Conservation (phyloP, 345 rosid species). For the Erucastrum elatum region DNA sequence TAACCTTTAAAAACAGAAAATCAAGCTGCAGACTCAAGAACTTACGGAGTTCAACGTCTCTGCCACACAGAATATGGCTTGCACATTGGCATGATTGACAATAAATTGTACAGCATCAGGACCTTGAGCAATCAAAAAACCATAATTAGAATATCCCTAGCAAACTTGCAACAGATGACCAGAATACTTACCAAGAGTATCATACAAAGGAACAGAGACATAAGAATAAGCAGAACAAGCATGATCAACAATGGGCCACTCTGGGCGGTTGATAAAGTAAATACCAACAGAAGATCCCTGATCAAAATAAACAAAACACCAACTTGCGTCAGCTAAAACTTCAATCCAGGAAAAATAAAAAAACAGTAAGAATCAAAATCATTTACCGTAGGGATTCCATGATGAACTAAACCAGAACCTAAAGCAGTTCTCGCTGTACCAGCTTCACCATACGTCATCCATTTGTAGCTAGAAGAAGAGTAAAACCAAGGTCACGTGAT, state of each 20-base stretch:
- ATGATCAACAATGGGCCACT: conserved; percentile 94
- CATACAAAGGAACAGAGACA: conserved; percentile 91
- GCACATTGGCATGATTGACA: conserved; percentile 79
- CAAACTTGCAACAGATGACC: conserved; percentile 23
- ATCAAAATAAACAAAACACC: not conserved
- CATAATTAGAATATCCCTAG: conserved; percentile 8
- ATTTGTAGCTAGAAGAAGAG: conserved; percentile 60
- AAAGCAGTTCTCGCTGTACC: conserved; percentile 81
- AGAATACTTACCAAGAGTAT: conserved; percentile 75
- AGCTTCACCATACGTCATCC: conserved; percentile 97
- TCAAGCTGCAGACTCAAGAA: conserved; percentile 7
- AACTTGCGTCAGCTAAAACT: conserved; percentile 8
- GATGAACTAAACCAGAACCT: conserved; percentile 77
- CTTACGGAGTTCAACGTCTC: conserved; percentile 75
- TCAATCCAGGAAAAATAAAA: not conserved
- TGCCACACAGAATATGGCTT: conserved; percentile 88
- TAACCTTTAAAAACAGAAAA: not conserved
- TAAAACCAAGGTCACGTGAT: not conserved
- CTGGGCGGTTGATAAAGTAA: conserved; percentile 93
- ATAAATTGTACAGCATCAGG: conserved; percentile 93
- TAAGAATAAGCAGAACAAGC: conserved; percentile 91
- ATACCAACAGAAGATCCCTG: conserved; percentile 87
- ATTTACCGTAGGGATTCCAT: conserved; percentile 67
- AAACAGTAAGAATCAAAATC: not conserved
- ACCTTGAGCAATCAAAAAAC: conserved; percentile 51